phyloP scores from a whole-genome alignment of 139 green algal species.

The Mesotaenium endlicherianum region DNA sequence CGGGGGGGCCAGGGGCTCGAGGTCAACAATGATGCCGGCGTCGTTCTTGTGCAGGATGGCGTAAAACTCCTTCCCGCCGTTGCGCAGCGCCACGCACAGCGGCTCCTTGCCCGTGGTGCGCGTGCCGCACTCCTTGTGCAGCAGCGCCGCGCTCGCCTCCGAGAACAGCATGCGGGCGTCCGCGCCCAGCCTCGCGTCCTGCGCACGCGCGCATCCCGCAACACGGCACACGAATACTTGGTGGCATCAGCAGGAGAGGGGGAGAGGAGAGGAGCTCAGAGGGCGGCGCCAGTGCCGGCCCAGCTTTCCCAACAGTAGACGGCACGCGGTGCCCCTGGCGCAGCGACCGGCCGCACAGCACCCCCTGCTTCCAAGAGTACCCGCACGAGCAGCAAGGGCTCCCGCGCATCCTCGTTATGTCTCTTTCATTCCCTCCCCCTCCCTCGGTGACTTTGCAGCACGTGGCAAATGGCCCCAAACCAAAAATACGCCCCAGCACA shows the following conservation, averaged over 20 bases:
- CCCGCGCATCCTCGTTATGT: no score
- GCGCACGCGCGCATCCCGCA: neutral
- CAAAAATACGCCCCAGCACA: no score
- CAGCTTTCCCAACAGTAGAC: no score
- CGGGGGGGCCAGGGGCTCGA: constrained; percentile 15
- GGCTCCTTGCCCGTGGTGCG: neutral
- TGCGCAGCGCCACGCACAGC: neutral
- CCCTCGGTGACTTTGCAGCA: no score
- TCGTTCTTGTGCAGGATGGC: constrained; percentile 20
- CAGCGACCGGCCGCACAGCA: no score
- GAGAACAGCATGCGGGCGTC: constrained; percentile 10
- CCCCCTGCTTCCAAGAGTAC: no score
- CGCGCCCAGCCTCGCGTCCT: neutral
- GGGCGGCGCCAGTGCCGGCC: no score
- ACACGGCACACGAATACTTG: neutral
- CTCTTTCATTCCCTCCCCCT: no score
- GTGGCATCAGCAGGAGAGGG: neutral
- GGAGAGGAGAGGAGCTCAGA: neutral
- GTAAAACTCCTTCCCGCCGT: neutral
- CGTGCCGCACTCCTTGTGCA: neutral
- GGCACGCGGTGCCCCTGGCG: no score
- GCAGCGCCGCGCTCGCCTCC: neutral
- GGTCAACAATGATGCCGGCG: constrained; percentile 22
- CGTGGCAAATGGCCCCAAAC: no score
- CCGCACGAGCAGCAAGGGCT: no score